Conservation (phyloP, 2,329 filamentous ascomycete species). For the Fusarium anthophilum region DNA sequence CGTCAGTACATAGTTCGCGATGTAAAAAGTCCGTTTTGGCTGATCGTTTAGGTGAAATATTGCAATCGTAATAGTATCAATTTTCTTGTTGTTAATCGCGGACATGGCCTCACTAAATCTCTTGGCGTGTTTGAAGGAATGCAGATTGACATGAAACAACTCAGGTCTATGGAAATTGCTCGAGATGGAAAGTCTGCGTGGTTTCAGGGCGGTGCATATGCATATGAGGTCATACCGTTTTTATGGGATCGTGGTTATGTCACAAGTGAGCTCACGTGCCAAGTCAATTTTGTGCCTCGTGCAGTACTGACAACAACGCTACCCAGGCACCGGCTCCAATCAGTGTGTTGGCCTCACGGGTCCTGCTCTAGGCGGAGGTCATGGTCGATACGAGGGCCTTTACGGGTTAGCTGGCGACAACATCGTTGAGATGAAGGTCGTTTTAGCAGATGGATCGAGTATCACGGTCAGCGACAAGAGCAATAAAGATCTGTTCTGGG, state of each 20-base stretch:
- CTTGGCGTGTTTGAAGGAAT: neutral
- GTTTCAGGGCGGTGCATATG: neutral
- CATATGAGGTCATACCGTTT: neutral
- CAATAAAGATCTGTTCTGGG: neutral
- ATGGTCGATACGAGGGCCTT: neutral
- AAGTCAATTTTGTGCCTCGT: too few relatives aligned
- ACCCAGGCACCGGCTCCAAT: neutral
- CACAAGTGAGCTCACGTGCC: neutral
- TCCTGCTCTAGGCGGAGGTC: neutral
- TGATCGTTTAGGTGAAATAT: neutral
- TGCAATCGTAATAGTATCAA: neutral
- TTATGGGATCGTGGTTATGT: neutral
- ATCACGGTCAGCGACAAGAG: neutral
- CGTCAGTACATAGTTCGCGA: fast-evolving
- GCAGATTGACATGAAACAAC: neutral
- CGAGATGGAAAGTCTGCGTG: neutral
- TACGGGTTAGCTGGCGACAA: neutral
- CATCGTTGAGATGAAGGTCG: neutral
- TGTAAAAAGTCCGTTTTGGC: fast-evolving
- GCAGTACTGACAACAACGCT: neutral
- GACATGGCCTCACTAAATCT: neutral
- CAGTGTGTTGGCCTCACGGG: neutral
- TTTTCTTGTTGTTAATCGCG: neutral
- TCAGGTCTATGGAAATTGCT: neutral
- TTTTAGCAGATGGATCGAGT: neutral